These are phyloP conservation scores for Musa troglodytarum DNA, from an alignment of 176 grass and related monocot species.

Conservation along the genomic window DNA sequence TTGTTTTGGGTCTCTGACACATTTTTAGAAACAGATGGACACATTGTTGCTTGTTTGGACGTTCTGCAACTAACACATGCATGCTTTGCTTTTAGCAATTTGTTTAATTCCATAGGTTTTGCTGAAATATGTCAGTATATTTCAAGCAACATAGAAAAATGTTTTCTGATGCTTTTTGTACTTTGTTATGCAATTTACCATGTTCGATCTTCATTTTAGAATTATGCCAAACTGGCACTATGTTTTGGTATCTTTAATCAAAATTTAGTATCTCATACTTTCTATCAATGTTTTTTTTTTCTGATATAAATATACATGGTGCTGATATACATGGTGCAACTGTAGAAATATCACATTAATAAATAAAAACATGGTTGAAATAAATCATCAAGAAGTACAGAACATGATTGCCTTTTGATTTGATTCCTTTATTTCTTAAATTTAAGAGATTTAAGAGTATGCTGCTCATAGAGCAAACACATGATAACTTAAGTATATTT, in stretches of 20 bases:
- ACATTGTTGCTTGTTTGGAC: slow-evolving; percentile 80
- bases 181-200: background rate
- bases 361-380: too few species aligned
- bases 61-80: slow-evolving; percentile 86
- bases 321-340: too few species aligned
- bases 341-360: too few species aligned
- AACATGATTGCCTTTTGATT: too few species aligned
- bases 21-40: slow-evolving; percentile 50
- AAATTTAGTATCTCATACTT: background rate
- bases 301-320: too few species aligned
- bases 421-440: too few species aligned
- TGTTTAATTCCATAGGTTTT: slow-evolving; percentile 2
- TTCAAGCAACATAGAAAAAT: background rate
- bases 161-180: background rate
- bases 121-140: background rate
- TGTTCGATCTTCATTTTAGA: background rate
- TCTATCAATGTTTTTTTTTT: background rate
- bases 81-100: slow-evolving; percentile 5
- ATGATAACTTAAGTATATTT: too few species aligned
- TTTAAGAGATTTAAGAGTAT: too few species aligned
- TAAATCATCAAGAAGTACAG: too few species aligned
- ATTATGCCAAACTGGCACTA: background rate
- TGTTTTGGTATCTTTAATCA: background rate
- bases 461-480: too few species aligned
- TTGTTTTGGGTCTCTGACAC: slow-evolving; percentile 22